A percentile compares a stretch with the other conserved stretches of the same genome.
Evolutionary conservation across 352 stramenopile species (phyloP).

Genomic region (Phytopythium delawarense): DNA sequence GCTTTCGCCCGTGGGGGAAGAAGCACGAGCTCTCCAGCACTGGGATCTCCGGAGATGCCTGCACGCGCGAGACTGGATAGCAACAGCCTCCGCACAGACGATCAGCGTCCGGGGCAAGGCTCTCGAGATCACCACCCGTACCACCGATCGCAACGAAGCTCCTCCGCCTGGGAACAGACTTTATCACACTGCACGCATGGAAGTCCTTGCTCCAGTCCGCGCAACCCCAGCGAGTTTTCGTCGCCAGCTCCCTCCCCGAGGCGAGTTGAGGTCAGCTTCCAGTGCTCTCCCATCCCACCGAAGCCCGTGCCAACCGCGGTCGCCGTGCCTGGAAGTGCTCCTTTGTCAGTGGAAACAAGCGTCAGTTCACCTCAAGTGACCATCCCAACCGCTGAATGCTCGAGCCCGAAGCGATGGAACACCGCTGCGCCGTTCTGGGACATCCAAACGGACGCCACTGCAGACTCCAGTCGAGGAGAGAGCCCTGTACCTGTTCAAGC

Average conservation of each 20-base stretch:
- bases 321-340: background rate
- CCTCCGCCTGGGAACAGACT: background rate
- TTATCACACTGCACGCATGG: background rate
- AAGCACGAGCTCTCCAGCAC: constrained; percentile 4
- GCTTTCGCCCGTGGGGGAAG: background rate
- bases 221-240: background rate
- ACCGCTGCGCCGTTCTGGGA: background rate
- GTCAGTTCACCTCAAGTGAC: background rate
- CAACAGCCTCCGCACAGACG: background rate
- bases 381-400: background rate
- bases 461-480: background rate
- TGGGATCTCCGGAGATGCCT: background rate
- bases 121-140: background rate
- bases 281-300: background rate
- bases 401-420: background rate
- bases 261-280: background rate
- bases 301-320: background rate
- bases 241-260: background rate
- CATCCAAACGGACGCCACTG: background rate
- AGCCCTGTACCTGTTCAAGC: background rate
- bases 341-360: background rate
- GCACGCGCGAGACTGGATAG: background rate
- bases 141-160: background rate
- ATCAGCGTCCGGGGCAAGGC: background rate
- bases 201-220: background rate